Evolutionary conservation across 345 rosid species (phyloP).

Genomic region (Abelmoschus esculentus): DNA sequence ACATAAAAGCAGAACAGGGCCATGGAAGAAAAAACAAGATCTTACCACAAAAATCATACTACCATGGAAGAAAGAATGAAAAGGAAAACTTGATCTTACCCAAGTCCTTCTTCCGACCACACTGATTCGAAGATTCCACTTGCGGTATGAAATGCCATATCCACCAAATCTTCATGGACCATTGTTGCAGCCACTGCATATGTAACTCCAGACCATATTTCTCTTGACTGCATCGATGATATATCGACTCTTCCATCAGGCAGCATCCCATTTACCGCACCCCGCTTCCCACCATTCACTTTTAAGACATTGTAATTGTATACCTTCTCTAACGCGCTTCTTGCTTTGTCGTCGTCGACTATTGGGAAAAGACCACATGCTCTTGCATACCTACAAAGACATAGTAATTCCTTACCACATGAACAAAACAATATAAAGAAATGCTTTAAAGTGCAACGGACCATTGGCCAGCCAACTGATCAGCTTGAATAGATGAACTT

Average conservation of each 20-base stretch:
- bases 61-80: neutral
- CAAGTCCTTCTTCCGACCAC: constrained; percentile 81
- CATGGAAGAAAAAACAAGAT: no score
- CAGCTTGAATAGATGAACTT: constrained; percentile 88
- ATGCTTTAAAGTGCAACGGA: constrained; percentile 15
- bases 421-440: neutral
- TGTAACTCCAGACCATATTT: constrained; percentile 95
- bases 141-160: constrained; percentile 75
- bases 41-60: neutral
- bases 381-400: constrained; percentile 57
- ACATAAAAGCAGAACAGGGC: neutral
- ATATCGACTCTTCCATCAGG: constrained; percentile 74
- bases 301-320: constrained; percentile 74
- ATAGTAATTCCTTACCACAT: neutral
- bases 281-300: constrained; percentile 72
- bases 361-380: constrained; percentile 76
- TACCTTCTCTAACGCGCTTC: constrained; percentile 54
- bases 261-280: constrained; percentile 92
- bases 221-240: constrained; percentile 78
- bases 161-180: constrained; percentile 73
- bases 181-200: constrained; percentile 86
- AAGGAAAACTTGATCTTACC: constrained; percentile 37
- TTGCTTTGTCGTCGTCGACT: constrained; percentile 65
- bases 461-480: constrained; percentile 98
- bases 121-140: constrained; percentile 67